A percentile compares a stretch with the other conserved stretches of the same genome.
These are phyloP conservation scores for Fonsecaea pugnacius DNA, from an alignment of 2,329 filamentous ascomycete genomes.

Conservation along the genomic window DNA sequence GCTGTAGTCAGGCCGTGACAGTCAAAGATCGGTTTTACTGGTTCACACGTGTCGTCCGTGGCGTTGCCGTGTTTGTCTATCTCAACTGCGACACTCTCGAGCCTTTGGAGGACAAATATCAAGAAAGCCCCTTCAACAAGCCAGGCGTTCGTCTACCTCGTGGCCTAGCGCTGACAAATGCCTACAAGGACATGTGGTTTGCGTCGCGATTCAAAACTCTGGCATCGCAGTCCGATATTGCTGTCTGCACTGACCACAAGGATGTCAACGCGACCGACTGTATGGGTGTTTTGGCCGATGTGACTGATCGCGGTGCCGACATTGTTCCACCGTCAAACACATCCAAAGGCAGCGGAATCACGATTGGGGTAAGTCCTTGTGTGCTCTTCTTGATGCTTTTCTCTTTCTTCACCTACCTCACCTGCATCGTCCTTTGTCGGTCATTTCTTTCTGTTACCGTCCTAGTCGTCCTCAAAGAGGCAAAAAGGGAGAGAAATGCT, in stretches of 20 bases:
- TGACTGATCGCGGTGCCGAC: background rate
- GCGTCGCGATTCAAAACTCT: background rate
- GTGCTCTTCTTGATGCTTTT: background rate
- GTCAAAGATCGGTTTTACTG: slow-evolving; percentile 43
- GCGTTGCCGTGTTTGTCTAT: slow-evolving; percentile 19
- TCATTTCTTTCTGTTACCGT: background rate
- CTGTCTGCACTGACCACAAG: slow-evolving; percentile 2
- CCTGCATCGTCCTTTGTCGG: background rate
- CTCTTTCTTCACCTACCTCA: background rate
- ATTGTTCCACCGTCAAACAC: slow-evolving; percentile 1
- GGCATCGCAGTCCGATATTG: background rate
- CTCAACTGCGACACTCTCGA: slow-evolving; percentile 16
- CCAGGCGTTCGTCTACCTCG: slow-evolving; percentile 15
- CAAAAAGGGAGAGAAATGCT: background rate
- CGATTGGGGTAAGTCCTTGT: slow-evolving; percentile 3
- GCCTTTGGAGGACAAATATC: slow-evolving; percentile 11
- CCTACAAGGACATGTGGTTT: slow-evolving; percentile 21
- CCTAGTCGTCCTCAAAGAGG: background rate
- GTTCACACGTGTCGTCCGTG: slow-evolving; percentile 4
- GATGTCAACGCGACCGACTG: slow-evolving; percentile 8
- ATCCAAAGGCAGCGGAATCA: background rate
- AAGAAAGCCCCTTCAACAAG: slow-evolving; percentile 15
- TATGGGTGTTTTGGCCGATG: background rate
- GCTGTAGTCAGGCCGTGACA: slow-evolving; percentile 66
- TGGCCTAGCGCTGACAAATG: slow-evolving; percentile 4